phyloP scores from a whole-genome alignment of 495 filamentous ascomycete species.

The Podospora pseudocomata region DNA sequence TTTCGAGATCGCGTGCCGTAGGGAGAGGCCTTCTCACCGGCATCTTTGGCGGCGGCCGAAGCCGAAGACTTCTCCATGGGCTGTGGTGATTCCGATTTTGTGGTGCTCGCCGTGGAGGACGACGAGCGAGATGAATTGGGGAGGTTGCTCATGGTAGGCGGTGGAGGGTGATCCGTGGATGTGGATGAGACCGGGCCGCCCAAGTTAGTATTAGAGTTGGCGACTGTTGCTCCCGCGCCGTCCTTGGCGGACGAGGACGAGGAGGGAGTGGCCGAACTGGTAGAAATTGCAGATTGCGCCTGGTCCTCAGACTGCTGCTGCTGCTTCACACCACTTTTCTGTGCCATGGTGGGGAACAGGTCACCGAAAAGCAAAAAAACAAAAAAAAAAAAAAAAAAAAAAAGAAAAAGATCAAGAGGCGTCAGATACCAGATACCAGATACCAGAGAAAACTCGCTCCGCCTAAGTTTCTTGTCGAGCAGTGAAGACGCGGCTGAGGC shows the following conservation, averaged over 20 bases:
- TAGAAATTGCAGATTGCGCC: conserved; percentile 1
- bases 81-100: conserved; percentile 25
- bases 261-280: background rate
- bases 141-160: conserved; percentile 33
- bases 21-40: conserved; percentile 52
- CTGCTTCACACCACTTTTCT: conserved; percentile 1
- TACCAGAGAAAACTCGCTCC: conserved; percentile 6
- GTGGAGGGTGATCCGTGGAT: conserved; percentile 6
- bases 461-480: conserved; percentile 14
- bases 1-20: conserved; percentile 97
- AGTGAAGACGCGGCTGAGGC: conserved; percentile 4
- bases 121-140: conserved; percentile 1
- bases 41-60: conserved; percentile 2
- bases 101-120: conserved; percentile 11
- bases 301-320: conserved; percentile 1
- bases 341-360: conserved; percentile 2
- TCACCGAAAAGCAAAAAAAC: background rate
- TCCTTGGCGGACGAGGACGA: background rate
- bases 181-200: conserved; percentile 3
- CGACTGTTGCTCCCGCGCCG: conserved; percentile 2
- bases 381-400: background rate
- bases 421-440: conserved; percentile 7
- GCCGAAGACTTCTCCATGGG: conserved; percentile 14
- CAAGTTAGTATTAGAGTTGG: conserved; percentile 7
- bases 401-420: background rate